Conservation (phyloP, 441 rosid genomes). For the Bocquillonia castaneifolia region DNA sequence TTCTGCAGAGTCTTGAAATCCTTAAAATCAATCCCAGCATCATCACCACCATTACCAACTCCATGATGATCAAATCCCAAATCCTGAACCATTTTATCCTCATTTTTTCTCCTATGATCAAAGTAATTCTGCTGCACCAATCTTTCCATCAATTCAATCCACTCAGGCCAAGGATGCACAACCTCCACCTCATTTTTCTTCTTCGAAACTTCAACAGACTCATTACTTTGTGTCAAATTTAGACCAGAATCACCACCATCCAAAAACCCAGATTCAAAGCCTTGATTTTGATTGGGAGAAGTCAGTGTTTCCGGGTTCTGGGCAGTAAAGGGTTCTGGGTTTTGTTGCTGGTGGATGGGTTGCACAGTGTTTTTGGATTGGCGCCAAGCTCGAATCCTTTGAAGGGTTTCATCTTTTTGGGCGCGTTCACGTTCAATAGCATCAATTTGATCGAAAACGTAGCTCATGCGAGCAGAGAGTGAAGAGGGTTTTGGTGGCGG, state of each 20-base stretch:
- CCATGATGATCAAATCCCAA: constrained; percentile 48
- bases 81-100: constrained; percentile 51
- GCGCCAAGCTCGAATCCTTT: constrained; percentile 85
- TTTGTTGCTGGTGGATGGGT: constrained; percentile 17
- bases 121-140: constrained; percentile 82
- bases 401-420: constrained; percentile 63
- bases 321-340: constrained; percentile 1
- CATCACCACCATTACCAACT: constrained; percentile 21
- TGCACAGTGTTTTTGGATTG: constrained; percentile 45
- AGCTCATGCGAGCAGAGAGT: constrained; percentile 84
- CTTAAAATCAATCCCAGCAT: constrained; percentile 45
- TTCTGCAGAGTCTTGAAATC: constrained; percentile 71
- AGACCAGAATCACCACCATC: not conserved
- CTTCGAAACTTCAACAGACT: constrained; percentile 20
- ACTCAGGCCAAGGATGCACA: constrained; percentile 95
- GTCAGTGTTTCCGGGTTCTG: constrained; percentile 10
- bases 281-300: constrained; percentile 18
- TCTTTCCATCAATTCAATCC: constrained; percentile 89
- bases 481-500: constrained; percentile 51
- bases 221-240: not conserved
- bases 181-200: constrained; percentile 48
- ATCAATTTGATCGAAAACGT: constrained; percentile 84
- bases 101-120: constrained; percentile 72
- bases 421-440: constrained; percentile 64
- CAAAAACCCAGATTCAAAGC: not conserved